Evolutionary conservation across 768 basidiomycete species (phyloP).

Genomic region (Chalciporus pseudorubinellus): DNA sequence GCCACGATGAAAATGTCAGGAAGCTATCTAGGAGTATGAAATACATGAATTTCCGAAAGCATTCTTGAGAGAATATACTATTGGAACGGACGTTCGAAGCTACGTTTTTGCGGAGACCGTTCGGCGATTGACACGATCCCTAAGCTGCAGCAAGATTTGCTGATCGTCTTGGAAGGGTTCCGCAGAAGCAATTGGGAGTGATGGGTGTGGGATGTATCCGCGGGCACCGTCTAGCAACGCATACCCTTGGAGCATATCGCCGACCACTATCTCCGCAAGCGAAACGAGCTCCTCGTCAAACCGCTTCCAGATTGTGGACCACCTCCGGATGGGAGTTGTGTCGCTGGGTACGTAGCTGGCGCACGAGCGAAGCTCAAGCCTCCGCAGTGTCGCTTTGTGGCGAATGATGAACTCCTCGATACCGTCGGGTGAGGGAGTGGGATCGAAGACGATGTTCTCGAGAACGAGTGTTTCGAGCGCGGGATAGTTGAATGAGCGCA

Average conservation of each 20-base stretch:
- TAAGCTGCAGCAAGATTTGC: slow-evolving; percentile 8
- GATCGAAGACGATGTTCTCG: slow-evolving; percentile 32
- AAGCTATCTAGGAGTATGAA: neutral
- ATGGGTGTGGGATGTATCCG: slow-evolving; percentile 24
- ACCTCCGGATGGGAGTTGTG: slow-evolving; percentile 18
- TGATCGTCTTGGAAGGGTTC: slow-evolving; percentile 13
- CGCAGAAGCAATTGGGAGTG: neutral
- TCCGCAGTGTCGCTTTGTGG: slow-evolving; percentile 26
- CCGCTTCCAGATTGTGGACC: slow-evolving; percentile 29
- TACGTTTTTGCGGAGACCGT: neutral
- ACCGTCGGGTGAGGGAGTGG: slow-evolving; percentile 15
- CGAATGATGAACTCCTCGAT: slow-evolving; percentile 32
- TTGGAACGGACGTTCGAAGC: neutral
- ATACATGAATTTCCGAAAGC: neutral
- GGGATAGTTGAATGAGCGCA: slow-evolving; percentile 22
- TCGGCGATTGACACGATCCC: slow-evolving; percentile 11
- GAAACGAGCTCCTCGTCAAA: slow-evolving; percentile 20
- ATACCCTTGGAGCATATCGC: slow-evolving; percentile 17
- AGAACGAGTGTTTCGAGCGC: slow-evolving; percentile 27
- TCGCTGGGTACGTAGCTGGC: slow-evolving; percentile 24
- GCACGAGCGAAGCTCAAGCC: slow-evolving; percentile 26
- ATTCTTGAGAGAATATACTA: neutral
- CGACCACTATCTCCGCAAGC: slow-evolving; percentile 24
- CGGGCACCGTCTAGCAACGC: slow-evolving; percentile 19
- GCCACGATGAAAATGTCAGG: neutral